phyloP scores from a whole-genome alignment of 495 filamentous ascomycete genomes.

The Penicillium roqueforti region DNA sequence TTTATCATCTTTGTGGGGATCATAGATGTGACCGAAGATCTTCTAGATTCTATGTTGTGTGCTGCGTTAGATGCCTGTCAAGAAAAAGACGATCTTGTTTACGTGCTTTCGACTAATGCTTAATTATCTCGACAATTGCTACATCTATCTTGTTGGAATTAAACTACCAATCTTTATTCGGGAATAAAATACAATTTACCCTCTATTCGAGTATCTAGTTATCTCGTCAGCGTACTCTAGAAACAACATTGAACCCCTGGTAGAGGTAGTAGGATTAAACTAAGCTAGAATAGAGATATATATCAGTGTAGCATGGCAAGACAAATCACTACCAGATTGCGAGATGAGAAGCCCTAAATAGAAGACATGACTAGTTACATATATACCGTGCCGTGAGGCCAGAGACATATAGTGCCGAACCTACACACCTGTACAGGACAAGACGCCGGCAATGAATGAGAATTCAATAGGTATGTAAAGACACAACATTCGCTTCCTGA shows the following conservation, averaged over 20 bases:
- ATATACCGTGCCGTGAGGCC: too few species aligned
- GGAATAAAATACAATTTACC: neutral
- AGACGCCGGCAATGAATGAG: neutral
- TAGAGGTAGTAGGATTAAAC: neutral
- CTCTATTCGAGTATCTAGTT: neutral
- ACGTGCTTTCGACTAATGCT: slow-evolving; percentile 7
- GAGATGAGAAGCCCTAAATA: too few species aligned
- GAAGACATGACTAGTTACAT: too few species aligned
- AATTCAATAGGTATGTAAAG: neutral
- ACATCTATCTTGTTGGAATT: neutral
- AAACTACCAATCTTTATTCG: neutral
- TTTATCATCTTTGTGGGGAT: neutral
- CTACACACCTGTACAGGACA: neutral
- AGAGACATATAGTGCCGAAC: too few species aligned
- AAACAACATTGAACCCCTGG: neutral
- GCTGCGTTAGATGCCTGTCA: neutral
- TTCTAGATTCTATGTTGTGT: neutral
- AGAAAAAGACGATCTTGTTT: neutral
- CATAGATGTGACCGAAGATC: neutral
- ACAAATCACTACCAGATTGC: too few species aligned
- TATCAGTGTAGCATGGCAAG: too few species aligned
- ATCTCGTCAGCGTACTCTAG: neutral
- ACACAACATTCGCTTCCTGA: neutral
- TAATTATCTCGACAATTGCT: slow-evolving; percentile 1
- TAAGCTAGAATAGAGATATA: neutral